Evolutionary conservation across 768 basidiomycete genomes (phyloP).

Genomic region (Mycena belliarum): DNA sequence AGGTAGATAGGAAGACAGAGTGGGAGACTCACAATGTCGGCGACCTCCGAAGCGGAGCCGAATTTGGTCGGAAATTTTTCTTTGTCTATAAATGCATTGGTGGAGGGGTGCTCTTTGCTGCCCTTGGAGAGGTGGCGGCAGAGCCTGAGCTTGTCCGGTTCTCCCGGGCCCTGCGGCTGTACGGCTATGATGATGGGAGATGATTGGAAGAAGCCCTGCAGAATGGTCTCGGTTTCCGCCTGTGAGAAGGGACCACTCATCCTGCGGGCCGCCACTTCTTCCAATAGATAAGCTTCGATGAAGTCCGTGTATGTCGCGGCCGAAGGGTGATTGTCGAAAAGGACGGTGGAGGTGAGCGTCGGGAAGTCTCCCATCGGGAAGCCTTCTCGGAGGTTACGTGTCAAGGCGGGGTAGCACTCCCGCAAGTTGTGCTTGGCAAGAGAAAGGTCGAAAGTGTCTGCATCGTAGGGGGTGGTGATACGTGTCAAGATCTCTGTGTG

Average conservation of each 20-base stretch:
- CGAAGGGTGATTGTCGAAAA: constrained; percentile 27
- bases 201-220: constrained; percentile 31
- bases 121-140: constrained; percentile 27
- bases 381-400: constrained; percentile 21
- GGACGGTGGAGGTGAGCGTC: constrained; percentile 10
- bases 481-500: too few species aligned
- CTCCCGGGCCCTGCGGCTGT: constrained; percentile 6
- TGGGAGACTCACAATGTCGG: constrained; percentile 19
- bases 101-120: background rate
- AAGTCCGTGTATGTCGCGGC: background rate
- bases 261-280: constrained; percentile 17
- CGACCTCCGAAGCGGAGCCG: constrained; percentile 9
- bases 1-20: background rate
- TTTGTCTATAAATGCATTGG: constrained; percentile 22
- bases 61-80: constrained; percentile 23
- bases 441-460: too few species aligned
- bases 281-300: constrained; percentile 18
- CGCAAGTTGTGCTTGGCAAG: too few species aligned
- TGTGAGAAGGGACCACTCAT: constrained; percentile 27
- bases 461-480: too few species aligned
- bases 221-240: constrained; percentile 22
- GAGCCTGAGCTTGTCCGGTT: constrained; percentile 23
- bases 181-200: constrained; percentile 27
- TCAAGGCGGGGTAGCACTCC: constrained; percentile 20
- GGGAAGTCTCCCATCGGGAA: constrained; percentile 31